phyloP scores from a whole-genome alignment of 495 filamentous ascomycete species.

The Achaetomiella virescens region DNA sequence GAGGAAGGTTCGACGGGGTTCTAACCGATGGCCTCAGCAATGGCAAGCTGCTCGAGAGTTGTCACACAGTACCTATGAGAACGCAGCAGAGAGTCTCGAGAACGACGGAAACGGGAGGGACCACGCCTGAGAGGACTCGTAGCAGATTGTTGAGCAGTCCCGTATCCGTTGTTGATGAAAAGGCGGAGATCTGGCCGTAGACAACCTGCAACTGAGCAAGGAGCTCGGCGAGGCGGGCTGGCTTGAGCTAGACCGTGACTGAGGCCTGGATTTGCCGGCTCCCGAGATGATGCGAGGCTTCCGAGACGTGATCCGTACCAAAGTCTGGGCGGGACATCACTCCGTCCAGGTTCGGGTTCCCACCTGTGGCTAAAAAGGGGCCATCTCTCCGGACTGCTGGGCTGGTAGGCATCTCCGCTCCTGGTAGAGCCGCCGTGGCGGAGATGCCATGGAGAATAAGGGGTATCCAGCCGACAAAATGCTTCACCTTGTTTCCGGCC shows the following conservation, averaged over 20 bases:
- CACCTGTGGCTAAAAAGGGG: neutral
- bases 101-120: neutral
- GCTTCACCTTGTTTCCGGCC: conserved; percentile 11
- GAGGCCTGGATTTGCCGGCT: neutral
- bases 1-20: neutral
- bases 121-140: neutral
- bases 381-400: neutral
- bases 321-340: neutral
- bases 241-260: neutral
- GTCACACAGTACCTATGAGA: conserved; percentile 4
- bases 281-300: neutral
- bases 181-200: neutral
- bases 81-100: neutral
- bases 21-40: conserved; percentile 1
- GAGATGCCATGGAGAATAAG: conserved; percentile 6
- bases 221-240: conserved; percentile 1
- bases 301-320: neutral
- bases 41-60: neutral
- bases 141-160: conserved; percentile 3
- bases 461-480: neutral
- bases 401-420: neutral
- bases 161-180: neutral
- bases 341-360: neutral
- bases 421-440: neutral
- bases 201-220: neutral